Evolutionary conservation across 768 basidiomycete genomes (phyloP), one percentile per base, ranked within the genome.

Genomic region (Lepiota subincarnata): DNA sequence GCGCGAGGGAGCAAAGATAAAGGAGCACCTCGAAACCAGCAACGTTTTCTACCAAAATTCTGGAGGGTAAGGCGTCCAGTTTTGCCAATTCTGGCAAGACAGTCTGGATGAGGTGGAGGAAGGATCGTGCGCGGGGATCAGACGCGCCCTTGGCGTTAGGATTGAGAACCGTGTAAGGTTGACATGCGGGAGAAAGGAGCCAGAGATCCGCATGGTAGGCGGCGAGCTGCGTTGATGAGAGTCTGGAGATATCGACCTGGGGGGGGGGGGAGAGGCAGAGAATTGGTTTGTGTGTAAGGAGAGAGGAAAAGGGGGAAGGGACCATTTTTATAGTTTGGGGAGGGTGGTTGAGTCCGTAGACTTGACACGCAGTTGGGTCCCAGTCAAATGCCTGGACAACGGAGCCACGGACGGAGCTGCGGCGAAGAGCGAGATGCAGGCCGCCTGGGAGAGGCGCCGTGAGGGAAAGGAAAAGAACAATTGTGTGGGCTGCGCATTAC

Each of bases 131-230:
- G 12, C 89, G 80, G 10, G 89, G 86, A 69, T 92, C 90, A 10
- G 69, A 68, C 6, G 77, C 79, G 8, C 86, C 88, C 70, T 84
- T 84, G 7, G 86, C 85, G 12, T 76, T 71, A 3, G 87, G 83
- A 61, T 89, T 90, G 48, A 92, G 70, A 2, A 89, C 79, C 0
- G 90, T 91, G 61, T 91, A 92, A 0, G 90, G 90, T 62, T 92
- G 89, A 64, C 89, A 92, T 6, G 89, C 82, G 4, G 89, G 90
- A 0, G 89, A 91, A 41, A 90, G 66, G 14, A 92, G 76, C 89
- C 90, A 92, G 4, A 89, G 64, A 56, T 83, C 67, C 14, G 87
- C 84, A 48, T 78, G 55, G 20, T 79, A 68, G 16, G 59, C 52
- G 11, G 74, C 70, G 5, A 92, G 67, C 13, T 71, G 66, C 2